Evolutionary conservation across 75 land plant species (phyloP).

Genomic region (Pinus taeda): DNA sequence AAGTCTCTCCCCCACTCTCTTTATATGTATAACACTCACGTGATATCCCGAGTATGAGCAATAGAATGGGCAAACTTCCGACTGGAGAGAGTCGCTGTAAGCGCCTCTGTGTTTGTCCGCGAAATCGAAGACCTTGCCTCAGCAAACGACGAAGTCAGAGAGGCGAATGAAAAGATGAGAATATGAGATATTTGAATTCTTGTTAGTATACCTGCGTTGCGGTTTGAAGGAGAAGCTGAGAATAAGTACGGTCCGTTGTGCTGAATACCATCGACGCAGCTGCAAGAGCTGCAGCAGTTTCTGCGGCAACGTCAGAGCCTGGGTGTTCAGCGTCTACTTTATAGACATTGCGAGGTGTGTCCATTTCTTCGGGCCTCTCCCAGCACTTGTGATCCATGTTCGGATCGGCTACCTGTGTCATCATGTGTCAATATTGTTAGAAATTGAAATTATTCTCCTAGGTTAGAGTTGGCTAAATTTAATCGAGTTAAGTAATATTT

Average conservation of each 20-base stretch:
- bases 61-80: slow-evolving; percentile 49
- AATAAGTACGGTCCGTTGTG: slow-evolving; percentile 9
- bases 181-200: no score
- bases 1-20: no score
- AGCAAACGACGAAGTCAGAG: background rate
- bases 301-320: slow-evolving; percentile 33
- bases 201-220: background rate
- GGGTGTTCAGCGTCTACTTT: slow-evolving; percentile 25
- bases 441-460: no score
- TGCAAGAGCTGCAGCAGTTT: slow-evolving; percentile 46
- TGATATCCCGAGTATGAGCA: slow-evolving; percentile 49
- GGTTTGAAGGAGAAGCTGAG: slow-evolving; percentile 18
- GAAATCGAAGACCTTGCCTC: slow-evolving; percentile 12
- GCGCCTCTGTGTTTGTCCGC: slow-evolving; percentile 35
- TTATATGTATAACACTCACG: slow-evolving; percentile 3
- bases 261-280: slow-evolving; percentile 32
- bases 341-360: slow-evolving; percentile 30
- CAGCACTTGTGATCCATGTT: no score
- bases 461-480: no score
- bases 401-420: no score
- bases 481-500: no score
- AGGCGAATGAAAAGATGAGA: background rate
- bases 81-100: slow-evolving; percentile 31
- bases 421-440: no score
- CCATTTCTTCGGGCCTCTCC: slow-evolving; percentile 24